phyloP scores from a whole-genome alignment of 352 stramenopile species.

The Phytophthora foliorum region DNA sequence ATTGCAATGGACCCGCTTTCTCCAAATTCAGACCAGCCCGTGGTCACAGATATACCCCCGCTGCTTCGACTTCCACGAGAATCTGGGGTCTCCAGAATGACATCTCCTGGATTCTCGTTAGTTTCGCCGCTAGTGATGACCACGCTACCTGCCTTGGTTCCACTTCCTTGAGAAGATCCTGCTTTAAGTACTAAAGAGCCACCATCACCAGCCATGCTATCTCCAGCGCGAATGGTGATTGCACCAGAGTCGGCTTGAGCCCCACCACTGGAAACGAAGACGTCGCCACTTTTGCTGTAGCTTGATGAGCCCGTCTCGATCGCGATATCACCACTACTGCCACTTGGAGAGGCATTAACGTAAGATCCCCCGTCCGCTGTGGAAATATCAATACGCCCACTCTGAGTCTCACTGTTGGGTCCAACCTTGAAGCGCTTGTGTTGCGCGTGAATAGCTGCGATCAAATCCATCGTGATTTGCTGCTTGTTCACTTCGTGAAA shows the following conservation, averaged over 20 bases:
- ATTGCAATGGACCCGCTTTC: constrained; percentile 46
- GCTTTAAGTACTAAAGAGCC: constrained; percentile 49
- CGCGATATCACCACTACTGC: constrained; percentile 43
- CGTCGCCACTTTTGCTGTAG: constrained; percentile 40
- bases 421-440: constrained; percentile 73
- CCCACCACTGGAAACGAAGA: constrained; percentile 43
- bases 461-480: constrained; percentile 91
- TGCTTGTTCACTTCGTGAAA: constrained; percentile 97
- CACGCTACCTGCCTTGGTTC: constrained; percentile 38
- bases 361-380: constrained; percentile 58
- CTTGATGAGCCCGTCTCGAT: constrained; percentile 50
- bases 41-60: constrained; percentile 40
- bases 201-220: constrained; percentile 42
- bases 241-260: constrained; percentile 34
- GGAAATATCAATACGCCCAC: constrained; percentile 55
- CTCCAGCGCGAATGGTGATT: constrained; percentile 42
- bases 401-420: constrained; percentile 51
- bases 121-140: constrained; percentile 42
- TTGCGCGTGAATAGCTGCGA: constrained; percentile 91
- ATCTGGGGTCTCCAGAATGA: constrained; percentile 39
- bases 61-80: constrained; percentile 36
- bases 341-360: constrained; percentile 39
- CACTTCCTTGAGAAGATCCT: constrained; percentile 42
- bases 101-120: constrained; percentile 28
- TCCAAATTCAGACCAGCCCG: constrained; percentile 37